These are phyloP conservation scores for Paramyrothecium sp. DNA, from an alignment of 2,329 filamentous ascomycete genomes.

Conservation along the genomic window DNA sequence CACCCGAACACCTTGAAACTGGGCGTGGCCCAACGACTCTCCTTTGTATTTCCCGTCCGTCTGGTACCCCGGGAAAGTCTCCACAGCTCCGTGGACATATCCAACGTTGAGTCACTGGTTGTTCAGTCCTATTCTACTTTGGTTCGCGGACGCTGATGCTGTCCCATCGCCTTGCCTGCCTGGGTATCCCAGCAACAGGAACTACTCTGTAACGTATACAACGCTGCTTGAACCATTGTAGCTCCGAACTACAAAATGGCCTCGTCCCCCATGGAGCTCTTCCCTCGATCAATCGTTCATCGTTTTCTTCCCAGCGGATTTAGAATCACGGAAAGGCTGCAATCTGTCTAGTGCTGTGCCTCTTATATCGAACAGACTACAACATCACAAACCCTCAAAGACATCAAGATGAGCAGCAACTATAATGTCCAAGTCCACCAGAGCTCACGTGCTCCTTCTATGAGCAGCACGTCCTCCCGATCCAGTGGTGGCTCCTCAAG, in stretches of 20 bases:
- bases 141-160: neutral
- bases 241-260: neutral
- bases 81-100: neutral
- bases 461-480: constrained; percentile 20
- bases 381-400: too few species aligned
- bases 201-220: neutral
- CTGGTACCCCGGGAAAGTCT: neutral
- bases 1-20: neutral
- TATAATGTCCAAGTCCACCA: constrained; percentile 32
- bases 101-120: neutral
- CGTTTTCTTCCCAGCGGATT: too few species aligned
- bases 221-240: too few species aligned
- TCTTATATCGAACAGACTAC: too few species aligned
- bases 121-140: neutral
- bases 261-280: neutral
- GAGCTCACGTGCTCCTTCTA: constrained; percentile 23
- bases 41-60: neutral
- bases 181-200: neutral
- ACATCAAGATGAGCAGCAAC: constrained; percentile 18
- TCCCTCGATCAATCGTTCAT: neutral
- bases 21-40: too few species aligned
- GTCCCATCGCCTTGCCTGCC: neutral
- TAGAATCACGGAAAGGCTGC: too few species aligned
- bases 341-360: too few species aligned
- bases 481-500: constrained; percentile 23